phyloP scores from a whole-genome alignment of 75 land plant genomes.

The Pinus albicaulis region DNA sequence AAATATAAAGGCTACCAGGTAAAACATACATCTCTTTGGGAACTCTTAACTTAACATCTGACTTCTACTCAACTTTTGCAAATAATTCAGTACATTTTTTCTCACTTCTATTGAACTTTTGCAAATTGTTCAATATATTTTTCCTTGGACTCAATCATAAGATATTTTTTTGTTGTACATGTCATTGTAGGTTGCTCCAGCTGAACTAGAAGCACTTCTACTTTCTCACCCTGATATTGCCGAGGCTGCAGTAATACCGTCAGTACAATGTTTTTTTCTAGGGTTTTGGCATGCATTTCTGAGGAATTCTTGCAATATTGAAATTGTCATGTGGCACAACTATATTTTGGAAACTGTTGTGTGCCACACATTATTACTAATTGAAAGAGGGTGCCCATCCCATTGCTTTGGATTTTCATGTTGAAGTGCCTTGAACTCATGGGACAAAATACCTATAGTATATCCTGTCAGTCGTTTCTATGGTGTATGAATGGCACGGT shows the following conservation, averaged over 20 bases:
- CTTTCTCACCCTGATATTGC: conserved; percentile 41
- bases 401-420: too few species aligned
- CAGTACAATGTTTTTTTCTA: conserved; percentile 13
- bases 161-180: background rate
- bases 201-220: conserved; percentile 63
- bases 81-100: background rate
- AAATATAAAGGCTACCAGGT: conserved; percentile 96
- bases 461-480: too few species aligned
- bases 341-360: background rate
- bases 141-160: background rate
- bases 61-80: background rate
- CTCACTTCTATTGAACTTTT: background rate
- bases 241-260: conserved; percentile 76
- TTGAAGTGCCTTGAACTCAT: too few species aligned
- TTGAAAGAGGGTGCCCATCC: too few species aligned
- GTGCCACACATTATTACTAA: too few species aligned
- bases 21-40: background rate
- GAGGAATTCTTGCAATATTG: background rate
- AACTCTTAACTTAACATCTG: background rate
- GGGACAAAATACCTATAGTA: too few species aligned
- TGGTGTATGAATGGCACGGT: too few species aligned
- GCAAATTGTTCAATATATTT: background rate
- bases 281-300: background rate
- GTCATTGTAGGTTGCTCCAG: conserved; percentile 54
- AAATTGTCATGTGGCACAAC: background rate